Conservation (phyloP, 1,139 yeast genomes). For the Casaregolazyma suthepensis region DNA sequence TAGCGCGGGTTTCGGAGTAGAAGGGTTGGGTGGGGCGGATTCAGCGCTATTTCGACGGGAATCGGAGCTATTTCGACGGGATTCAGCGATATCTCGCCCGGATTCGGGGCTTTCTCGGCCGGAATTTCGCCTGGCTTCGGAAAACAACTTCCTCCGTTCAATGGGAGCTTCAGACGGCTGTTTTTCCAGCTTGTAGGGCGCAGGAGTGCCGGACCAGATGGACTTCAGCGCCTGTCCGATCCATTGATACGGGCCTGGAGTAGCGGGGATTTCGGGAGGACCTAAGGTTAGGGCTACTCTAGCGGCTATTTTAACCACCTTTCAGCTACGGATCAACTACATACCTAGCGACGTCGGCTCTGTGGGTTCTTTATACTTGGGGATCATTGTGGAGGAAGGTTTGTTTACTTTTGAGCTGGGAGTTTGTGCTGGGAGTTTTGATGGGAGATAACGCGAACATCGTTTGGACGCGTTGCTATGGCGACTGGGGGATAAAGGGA, state of each 20-base stretch:
- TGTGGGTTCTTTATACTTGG: slow-evolving; percentile 7
- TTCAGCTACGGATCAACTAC: background rate
- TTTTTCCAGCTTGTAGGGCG: background rate
- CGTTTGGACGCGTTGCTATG: background rate
- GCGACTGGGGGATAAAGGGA: background rate
- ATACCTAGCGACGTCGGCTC: slow-evolving; percentile 5
- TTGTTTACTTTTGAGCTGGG: background rate
- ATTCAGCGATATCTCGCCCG: background rate
- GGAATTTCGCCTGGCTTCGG: background rate
- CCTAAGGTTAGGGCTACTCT: background rate
- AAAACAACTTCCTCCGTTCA: background rate
- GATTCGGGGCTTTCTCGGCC: background rate
- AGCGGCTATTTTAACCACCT: background rate
- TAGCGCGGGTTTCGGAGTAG: background rate
- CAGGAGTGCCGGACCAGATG: slow-evolving; percentile 5
- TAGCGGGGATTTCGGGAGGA: slow-evolving; percentile 7
- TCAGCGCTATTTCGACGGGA: background rate
- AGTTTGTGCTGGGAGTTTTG: no score
- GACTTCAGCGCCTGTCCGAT: slow-evolving; percentile 7
- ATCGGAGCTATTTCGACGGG: background rate
- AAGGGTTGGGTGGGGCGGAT: background rate
- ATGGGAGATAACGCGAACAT: background rate
- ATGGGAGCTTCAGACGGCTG: background rate
- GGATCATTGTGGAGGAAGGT: background rate
- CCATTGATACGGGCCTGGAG: slow-evolving; percentile 10